Evolutionary conservation across 306 rosid species (phyloP), one percentile per base, ranked within the genome.

Genomic region (Luffa acutangula): DNA sequence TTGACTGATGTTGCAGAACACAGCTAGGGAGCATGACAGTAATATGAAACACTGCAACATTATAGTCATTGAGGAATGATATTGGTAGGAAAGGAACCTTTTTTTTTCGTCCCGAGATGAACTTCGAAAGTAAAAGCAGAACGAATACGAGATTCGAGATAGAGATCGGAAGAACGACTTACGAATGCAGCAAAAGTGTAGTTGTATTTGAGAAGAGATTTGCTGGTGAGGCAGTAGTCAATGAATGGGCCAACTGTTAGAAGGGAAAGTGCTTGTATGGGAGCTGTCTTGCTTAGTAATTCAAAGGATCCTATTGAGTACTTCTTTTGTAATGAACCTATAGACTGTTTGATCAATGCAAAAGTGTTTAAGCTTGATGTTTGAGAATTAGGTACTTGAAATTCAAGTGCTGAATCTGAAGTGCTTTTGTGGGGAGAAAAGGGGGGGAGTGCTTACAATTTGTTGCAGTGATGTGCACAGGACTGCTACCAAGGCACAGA

Each of bases 1-100:
- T 80, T 88, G 91, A 60, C 91, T 88, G 78, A 86, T 77, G 80
- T 88, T 88, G 85, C 91, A 88, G 83, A 88, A 86, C 13, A 88
- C 91, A 1, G 91, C 91, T 9, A 86, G 84, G 57, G 89, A 82
- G 84, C 91, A 84, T 65, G 91, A 88, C 34, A 88, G 81, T n/a
- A 88, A 49, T 31, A 86, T 79, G 81, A 88, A 86, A 66, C 85
- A 51, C 89, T 87, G 87, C 84, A 81, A 3, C 21, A 77, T 34
- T 25, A 25, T 25, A 25, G 0, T 48, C 75, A 48, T 79, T 1
- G 12, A 71, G 39, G 45, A 25, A 67, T 25, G 20, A 12, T 18
- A 17, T 31, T 14, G 20, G 6, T 78, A 49, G 42, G 54, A 78
- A 6, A 49, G 42, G 54, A 78, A 6, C 3, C 18, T 20, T 37